Conservation (phyloP, 2,329 filamentous ascomycete species). For the Scytalidium sp. region DNA sequence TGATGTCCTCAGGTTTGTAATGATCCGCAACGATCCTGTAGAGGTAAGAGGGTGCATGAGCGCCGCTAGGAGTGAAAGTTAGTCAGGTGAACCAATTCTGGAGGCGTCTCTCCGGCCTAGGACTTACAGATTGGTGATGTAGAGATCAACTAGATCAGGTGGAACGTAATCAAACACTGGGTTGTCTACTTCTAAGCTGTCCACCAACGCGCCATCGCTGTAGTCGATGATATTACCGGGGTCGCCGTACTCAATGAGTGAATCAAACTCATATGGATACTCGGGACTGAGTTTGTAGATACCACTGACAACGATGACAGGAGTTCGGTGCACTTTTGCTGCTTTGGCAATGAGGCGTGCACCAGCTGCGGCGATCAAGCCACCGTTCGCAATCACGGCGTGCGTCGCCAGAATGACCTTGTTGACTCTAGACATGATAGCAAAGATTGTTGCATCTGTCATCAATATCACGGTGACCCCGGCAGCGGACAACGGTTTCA, state of each 20-base stretch:
- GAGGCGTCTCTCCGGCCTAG: not conserved
- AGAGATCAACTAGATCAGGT: constrained; percentile 71
- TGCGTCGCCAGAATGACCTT: constrained; percentile 91
- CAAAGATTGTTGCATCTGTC: constrained; percentile 81
- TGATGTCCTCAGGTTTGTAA: constrained; percentile 70
- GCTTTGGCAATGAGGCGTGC: constrained; percentile 79
- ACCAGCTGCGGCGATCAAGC: constrained; percentile 80
- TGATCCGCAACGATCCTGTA: constrained; percentile 72
- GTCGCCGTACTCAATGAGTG: constrained; percentile 83
- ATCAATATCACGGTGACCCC: constrained; percentile 83
- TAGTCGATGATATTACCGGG: constrained; percentile 74
- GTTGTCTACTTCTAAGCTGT: constrained; percentile 73
- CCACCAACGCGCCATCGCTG: constrained; percentile 75
- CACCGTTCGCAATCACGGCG: constrained; percentile 84
- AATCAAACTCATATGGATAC: constrained; percentile 78
- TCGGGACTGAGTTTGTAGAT: constrained; percentile 94
- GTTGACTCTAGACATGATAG: constrained; percentile 92
- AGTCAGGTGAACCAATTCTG: constrained; percentile 30
- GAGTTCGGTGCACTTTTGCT: constrained; percentile 76
- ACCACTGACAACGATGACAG: constrained; percentile 84
- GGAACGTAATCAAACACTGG: constrained; percentile 81
- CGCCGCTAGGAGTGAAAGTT: constrained; percentile 44
- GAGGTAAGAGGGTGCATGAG: constrained; percentile 68
- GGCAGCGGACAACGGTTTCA: constrained; percentile 72
- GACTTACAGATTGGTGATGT: constrained; percentile 80